These are phyloP conservation scores for Beverwykella pulmonaria DNA, from an alignment of 495 filamentous ascomycete species.

Conservation along the genomic window DNA sequence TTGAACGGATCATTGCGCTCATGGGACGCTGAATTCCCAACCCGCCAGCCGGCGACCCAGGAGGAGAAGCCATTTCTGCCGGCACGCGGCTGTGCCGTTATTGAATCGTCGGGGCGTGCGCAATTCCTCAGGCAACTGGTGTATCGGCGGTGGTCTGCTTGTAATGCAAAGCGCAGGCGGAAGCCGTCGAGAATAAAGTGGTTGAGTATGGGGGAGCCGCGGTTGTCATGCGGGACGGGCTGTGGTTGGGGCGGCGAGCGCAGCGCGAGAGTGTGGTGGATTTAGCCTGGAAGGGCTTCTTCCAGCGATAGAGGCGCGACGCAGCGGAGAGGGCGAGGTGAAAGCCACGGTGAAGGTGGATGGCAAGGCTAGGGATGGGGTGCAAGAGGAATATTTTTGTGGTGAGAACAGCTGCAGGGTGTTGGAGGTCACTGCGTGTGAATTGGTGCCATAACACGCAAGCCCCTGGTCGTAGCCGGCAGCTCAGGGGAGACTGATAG, in stretches of 20 bases:
- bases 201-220: not conserved
- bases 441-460: not conserved
- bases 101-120: constrained; percentile 18
- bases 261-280: constrained; percentile 7
- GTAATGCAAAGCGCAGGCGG: not conserved
- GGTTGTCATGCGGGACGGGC: constrained; percentile 26
- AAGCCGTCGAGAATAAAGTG: constrained; percentile 19
- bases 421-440: not conserved
- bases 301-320: constrained; percentile 3
- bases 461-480: not conserved
- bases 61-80: constrained; percentile 59
- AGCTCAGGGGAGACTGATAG: constrained; percentile 1
- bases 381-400: not conserved
- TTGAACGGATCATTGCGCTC: constrained; percentile 82
- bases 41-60: constrained; percentile 57
- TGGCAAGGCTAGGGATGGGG: not conserved
- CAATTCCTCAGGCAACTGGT: constrained; percentile 7
- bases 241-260: not conserved
- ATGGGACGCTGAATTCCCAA: constrained; percentile 65
- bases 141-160: not conserved
- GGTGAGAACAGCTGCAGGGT: not conserved
- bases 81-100: constrained; percentile 26
- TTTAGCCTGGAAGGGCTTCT: constrained; percentile 8
- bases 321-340: constrained; percentile 2
- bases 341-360: not conserved